Evolutionary conservation across 2,329 filamentous ascomycete genomes (phyloP), one percentile per base, ranked within the genome.

Genomic region (Xylogone sp.): DNA sequence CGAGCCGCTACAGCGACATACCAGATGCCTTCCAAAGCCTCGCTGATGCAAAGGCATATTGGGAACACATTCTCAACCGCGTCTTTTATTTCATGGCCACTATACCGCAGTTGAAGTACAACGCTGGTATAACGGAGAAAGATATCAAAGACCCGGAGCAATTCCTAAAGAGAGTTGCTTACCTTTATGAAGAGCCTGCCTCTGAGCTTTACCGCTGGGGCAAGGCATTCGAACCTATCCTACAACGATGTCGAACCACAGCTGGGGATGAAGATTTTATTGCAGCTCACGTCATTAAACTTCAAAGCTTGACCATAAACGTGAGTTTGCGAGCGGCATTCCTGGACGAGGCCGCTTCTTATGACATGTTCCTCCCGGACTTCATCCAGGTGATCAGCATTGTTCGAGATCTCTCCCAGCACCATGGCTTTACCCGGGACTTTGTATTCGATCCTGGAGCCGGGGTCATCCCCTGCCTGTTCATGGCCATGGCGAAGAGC

Each of bases 101-200:
- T 21, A 21, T 52, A 12, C 21, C 20, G 7, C 42, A 42, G 6
- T 18, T 39, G 34, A 39, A 39, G n/a, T 13, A 13, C 13, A 7
- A 39, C 12, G 34, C 10, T 9, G 13, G 13, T 4, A 7, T 73
- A 10, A 60, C 65, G 3, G 65, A 66, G 20, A 58, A 64, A 1
- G 71, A 77, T 48, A 73, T 86, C 43, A 74, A 83, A 64, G 76
- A 82, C 71, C 82, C 83, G 59, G 71, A 88, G 62, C 73, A 88
- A 52, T 75, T 88, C 51, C 66, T 79, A 42, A 75, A 79, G 65
- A 63, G 13, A 39, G 34, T 39, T 4, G 8, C 13, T 18, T 39
- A 39, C 34, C 13, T 39, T 4, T 39, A 9, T 39, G 34, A 39
- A 16, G 34, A 39, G 13, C 34, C 34, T 21, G 20, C 3, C 34